A percentile compares a stretch with the other conserved stretches of the same genome.
Evolutionary conservation across 2,329 filamentous ascomycete species (phyloP).

Genomic region (Aciculosporium take): DNA sequence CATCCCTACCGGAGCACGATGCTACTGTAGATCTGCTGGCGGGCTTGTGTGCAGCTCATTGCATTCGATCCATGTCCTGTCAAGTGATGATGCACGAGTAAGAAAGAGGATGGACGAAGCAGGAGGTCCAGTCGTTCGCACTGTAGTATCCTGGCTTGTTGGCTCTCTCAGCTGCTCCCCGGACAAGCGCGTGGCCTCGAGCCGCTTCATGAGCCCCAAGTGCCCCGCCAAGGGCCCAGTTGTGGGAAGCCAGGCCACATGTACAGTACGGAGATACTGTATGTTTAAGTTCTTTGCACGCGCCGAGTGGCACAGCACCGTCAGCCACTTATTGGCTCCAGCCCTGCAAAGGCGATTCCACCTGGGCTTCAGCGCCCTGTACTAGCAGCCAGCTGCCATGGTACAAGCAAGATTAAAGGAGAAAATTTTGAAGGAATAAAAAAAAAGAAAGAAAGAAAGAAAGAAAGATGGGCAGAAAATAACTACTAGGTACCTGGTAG

Average conservation of each 20-base stretch:
- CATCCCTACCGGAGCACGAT: background rate
- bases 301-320: background rate
- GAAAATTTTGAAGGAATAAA: no score
- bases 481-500: no score
- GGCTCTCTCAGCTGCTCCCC: background rate
- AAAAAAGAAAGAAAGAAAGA: no score
- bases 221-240: background rate
- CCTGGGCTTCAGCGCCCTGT: background rate
- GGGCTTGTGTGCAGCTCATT: conserved; percentile 1
- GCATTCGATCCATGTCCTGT: background rate
- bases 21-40: conserved; percentile 2
- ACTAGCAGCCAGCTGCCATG: background rate
- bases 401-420: no score
- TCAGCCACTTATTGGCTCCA: background rate
- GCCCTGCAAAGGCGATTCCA: background rate
- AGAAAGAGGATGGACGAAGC: background rate
- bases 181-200: background rate
- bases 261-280: no score
- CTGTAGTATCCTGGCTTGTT: background rate
- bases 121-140: background rate
- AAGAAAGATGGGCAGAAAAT: no score
- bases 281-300: background rate
- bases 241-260: no score
- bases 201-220: background rate
- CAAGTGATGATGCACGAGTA: conserved; percentile 2